Percentiles rank a stretch among this genome's conserved stretches.
Evolutionary conservation across 2,329 filamentous ascomycete genomes (phyloP).

Genomic region (Diaporthe sp.): DNA sequence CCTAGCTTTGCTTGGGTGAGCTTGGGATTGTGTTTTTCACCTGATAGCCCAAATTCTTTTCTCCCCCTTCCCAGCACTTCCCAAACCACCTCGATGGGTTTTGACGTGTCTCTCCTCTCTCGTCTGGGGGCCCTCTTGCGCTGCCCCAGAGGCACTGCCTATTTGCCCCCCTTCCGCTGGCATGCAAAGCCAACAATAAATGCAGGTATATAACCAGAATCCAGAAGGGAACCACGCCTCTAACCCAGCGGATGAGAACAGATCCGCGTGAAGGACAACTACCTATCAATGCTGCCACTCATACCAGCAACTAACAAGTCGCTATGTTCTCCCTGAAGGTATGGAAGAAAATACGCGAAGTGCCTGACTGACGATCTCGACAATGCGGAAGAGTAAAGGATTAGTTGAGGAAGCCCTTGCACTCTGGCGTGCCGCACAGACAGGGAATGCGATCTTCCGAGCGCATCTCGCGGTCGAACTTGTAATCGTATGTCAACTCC

Average conservation of each 20-base stretch:
- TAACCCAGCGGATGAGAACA: neutral
- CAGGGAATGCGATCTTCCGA: slow-evolving; percentile 96
- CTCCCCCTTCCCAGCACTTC: neutral
- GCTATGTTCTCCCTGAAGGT: neutral
- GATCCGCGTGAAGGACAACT: neutral
- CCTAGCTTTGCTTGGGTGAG: neutral
- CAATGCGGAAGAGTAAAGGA: slow-evolving; percentile 5
- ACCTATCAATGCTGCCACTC: slow-evolving; percentile 16
- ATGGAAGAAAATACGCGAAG: neutral
- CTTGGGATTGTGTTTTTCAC: neutral
- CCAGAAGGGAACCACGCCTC: slow-evolving; percentile 10
- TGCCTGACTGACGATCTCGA: neutral
- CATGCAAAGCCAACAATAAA: slow-evolving; percentile 25
- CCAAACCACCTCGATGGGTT: too few species aligned
- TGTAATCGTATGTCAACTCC: slow-evolving; percentile 99
- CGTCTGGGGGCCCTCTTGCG: neutral
- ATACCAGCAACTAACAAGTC: slow-evolving; percentile 5
- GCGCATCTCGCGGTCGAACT: slow-evolving; percentile 97
- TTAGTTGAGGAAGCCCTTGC: slow-evolving; percentile 99
- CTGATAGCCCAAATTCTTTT: neutral
- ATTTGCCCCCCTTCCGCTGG: neutral
- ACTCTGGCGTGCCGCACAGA: slow-evolving; percentile 94
- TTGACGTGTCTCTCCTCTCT: neutral
- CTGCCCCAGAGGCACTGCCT: neutral
- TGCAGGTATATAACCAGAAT: slow-evolving; percentile 36